These are phyloP conservation scores for Leptographium procerum DNA, from an alignment of 2,329 filamentous ascomycete species.

Conservation along the genomic window DNA sequence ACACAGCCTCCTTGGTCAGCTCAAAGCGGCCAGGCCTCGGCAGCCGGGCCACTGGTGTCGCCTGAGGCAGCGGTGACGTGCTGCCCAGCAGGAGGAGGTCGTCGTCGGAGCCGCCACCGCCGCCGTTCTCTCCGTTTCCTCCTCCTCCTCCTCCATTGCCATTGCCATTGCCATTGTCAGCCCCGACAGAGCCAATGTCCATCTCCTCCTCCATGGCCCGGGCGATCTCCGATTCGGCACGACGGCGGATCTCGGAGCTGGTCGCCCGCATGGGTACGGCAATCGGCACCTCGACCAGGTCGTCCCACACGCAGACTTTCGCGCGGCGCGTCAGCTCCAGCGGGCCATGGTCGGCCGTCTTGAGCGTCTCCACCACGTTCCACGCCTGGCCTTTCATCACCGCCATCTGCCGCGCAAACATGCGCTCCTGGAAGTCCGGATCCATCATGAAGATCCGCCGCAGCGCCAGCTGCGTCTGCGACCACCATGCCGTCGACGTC, in stretches of 20 bases:
- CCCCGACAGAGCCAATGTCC: conserved; percentile 57
- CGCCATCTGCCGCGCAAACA: conserved; percentile 97
- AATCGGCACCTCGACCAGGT: conserved; percentile 89
- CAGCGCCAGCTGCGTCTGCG: conserved; percentile 77
- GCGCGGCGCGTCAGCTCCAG: conserved; percentile 80
- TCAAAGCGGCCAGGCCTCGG: conserved; percentile 70
- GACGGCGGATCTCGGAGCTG: conserved; percentile 71
- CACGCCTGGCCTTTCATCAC: conserved; percentile 99
- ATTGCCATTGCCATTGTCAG: neutral
- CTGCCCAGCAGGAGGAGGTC: conserved; percentile 61
- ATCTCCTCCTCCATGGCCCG: conserved; percentile 65
- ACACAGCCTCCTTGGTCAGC: conserved; percentile 36
- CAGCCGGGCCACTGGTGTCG: conserved; percentile 23
- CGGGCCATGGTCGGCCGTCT: conserved; percentile 82
- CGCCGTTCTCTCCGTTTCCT: conserved; percentile 3
- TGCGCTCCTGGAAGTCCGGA: conserved; percentile 92
- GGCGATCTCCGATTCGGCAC: conserved; percentile 19
- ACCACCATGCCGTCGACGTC: conserved; percentile 95
- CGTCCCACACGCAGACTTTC: conserved; percentile 95
- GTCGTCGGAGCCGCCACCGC: conserved; percentile 40
- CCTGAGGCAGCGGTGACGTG: conserved; percentile 39
- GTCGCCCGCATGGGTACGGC: conserved; percentile 81
- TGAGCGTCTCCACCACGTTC: conserved; percentile 97
- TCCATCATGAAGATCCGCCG: conserved; percentile 84
- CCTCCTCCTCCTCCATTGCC: neutral